Percentiles rank a stretch among this genome's conserved stretches.
Evolutionary conservation across 495 filamentous ascomycete genomes (phyloP).

Genomic region (Clavariopsis aquatica): DNA sequence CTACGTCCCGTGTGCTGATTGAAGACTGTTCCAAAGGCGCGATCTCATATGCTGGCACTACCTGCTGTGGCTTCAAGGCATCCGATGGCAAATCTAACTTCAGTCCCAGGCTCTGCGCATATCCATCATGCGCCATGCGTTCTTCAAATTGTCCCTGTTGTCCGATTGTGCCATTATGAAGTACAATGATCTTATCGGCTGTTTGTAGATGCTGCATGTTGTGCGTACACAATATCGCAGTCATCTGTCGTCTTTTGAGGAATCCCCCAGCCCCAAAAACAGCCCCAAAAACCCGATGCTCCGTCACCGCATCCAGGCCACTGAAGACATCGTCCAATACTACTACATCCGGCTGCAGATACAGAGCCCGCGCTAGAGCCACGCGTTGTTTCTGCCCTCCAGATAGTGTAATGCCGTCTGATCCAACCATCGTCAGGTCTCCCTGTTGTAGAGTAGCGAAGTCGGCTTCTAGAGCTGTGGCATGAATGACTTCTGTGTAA

Average conservation of each 20-base stretch:
- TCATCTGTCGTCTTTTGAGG: slow-evolving; percentile 67
- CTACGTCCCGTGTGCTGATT: background rate
- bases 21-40: background rate
- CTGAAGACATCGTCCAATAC: slow-evolving; percentile 94
- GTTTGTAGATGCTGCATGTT: slow-evolving; percentile 87
- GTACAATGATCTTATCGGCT: slow-evolving; percentile 93
- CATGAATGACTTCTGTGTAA: slow-evolving; percentile 60
- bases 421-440: slow-evolving; percentile 83
- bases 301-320: slow-evolving; percentile 89
- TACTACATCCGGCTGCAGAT: slow-evolving; percentile 87
- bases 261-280: slow-evolving; percentile 43
- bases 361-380: slow-evolving; percentile 52
- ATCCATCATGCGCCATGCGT: slow-evolving; percentile 57
- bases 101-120: slow-evolving; percentile 1
- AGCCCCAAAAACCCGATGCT: slow-evolving; percentile 76
- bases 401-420: slow-evolving; percentile 64
- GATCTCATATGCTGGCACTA: background rate
- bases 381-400: slow-evolving; percentile 68
- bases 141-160: slow-evolving; percentile 81
- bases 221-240: slow-evolving; percentile 86
- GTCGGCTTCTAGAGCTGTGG: slow-evolving; percentile 60
- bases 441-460: slow-evolving; percentile 75
- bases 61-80: background rate
- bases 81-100: no score
- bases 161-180: slow-evolving; percentile 79